Percentiles rank a stretch among this genome's conserved stretches.
These are phyloP conservation scores for Clitoria ternatea DNA, from an alignment of 306 rosid species.

Conservation along the genomic window DNA sequence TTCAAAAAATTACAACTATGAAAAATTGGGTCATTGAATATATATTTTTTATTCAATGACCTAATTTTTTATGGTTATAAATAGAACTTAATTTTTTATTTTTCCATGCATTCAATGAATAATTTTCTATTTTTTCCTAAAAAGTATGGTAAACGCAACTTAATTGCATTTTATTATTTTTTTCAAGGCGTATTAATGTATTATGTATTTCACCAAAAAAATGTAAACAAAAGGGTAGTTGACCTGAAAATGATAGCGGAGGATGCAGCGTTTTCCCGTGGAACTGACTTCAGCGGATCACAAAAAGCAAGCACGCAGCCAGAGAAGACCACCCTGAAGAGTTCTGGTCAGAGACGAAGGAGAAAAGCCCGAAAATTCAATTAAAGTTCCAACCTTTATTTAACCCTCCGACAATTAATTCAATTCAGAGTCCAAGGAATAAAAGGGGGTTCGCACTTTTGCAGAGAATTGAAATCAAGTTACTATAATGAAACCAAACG, in stretches of 20 bases:
- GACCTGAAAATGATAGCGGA: background rate
- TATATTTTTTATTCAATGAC: too few species aligned
- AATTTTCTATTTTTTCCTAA: too few species aligned
- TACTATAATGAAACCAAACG: slow-evolving; percentile 36
- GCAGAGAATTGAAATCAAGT: background rate
- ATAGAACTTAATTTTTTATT: too few species aligned
- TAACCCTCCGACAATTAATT: background rate
- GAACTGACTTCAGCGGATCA: background rate
- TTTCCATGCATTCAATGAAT: too few species aligned
- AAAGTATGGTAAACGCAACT: too few species aligned
- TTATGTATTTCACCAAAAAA: too few species aligned
- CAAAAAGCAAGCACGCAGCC: slow-evolving; percentile 15
- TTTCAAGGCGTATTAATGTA: too few species aligned
- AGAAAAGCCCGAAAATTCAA: background rate
- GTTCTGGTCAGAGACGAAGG: slow-evolving; percentile 10
- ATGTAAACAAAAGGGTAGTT: too few species aligned
- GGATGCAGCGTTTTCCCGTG: background rate
- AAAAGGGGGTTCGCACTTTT: background rate
- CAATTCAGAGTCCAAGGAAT: background rate
- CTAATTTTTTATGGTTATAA: too few species aligned
- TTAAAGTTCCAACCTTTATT: background rate
- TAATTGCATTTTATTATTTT: too few species aligned
- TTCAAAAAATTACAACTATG: too few species aligned
- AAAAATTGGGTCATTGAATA: too few species aligned
- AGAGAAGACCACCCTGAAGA: slow-evolving; percentile 22